Evolutionary conservation across 148 eudicot species (phyloP).

Genomic region (Silene conica): DNA sequence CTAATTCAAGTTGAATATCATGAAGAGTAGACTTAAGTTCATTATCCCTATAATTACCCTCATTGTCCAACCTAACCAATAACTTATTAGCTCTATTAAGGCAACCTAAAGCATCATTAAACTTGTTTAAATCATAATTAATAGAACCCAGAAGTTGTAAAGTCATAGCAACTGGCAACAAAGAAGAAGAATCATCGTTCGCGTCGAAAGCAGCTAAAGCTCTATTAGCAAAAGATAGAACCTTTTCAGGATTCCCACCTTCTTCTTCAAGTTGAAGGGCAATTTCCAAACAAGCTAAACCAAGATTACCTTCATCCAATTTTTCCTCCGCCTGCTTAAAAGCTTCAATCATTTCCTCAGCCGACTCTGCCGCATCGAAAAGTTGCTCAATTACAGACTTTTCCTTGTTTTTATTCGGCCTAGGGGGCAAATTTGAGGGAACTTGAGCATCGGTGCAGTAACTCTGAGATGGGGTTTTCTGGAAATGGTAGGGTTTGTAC

Average conservation of each 20-base stretch:
- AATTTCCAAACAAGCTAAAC: slow-evolving; percentile 66
- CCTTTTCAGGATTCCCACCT: slow-evolving; percentile 70
- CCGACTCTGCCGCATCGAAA: slow-evolving; percentile 65
- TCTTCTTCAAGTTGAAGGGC: slow-evolving; percentile 87
- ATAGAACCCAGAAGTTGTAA: slow-evolving; percentile 81
- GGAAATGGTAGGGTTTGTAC: slow-evolving; percentile 23
- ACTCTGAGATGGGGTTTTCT: slow-evolving; percentile 18
- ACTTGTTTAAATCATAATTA: slow-evolving; percentile 54
- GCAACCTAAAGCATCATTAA: slow-evolving; percentile 76
- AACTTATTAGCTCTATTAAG: slow-evolving; percentile 79
- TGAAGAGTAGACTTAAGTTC: slow-evolving; percentile 62
- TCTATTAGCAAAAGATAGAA: slow-evolving; percentile 59
- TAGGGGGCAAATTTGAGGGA: slow-evolving; percentile 44
- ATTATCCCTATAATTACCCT: slow-evolving; percentile 30
- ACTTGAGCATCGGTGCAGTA: slow-evolving; percentile 45
- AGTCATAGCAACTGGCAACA: slow-evolving; percentile 74
- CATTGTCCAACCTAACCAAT: slow-evolving; percentile 44
- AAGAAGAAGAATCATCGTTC: slow-evolving; percentile 25
- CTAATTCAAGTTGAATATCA: slow-evolving; percentile 76
- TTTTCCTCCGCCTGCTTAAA: slow-evolving; percentile 62
- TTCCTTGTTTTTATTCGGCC: slow-evolving; percentile 59
- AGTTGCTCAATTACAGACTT: slow-evolving; percentile 57
- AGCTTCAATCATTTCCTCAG: slow-evolving; percentile 68
- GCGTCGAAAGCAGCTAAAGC: slow-evolving; percentile 56
- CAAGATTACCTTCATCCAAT: slow-evolving; percentile 70